Evolutionary conservation across 2,329 filamentous ascomycete genomes (phyloP), one percentile per base, ranked within the genome.

Genomic region (Pseudomassariella vexata): DNA sequence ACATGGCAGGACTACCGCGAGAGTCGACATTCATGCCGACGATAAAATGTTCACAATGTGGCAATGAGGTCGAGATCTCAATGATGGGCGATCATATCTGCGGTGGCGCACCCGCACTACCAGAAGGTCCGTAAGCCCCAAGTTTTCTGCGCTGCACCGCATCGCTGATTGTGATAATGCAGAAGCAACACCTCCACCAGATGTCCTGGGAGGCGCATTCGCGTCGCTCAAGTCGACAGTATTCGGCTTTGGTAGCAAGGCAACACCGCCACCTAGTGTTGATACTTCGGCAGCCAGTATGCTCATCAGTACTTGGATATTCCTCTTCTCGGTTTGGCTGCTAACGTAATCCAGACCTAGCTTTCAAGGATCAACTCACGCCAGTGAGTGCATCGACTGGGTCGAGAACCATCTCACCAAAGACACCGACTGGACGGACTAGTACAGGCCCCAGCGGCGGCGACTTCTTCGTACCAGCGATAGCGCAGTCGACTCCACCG

Each of bases 61-160:
- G 78, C 24, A 59, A 66, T 24, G 76, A 89, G 49, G 85, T 95
- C 38, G 82, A 89, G 52, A 92, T 95, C 46, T 82, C 83, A 24
- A 67, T 80, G 56, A 84, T 95, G 81, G 86, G 85, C 40, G 86
- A 94, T 40, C 88, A 95, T 64, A 56, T 85, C 39, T 95, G 88
- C 57, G 57, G 57, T 27, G 62, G 57, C 37, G 38, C 57, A 35
- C 52, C 62, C 38, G 52, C 65, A n/a, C n/a, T n/a, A 59, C 62
- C 63, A 49, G 70, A 72, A 49, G 55, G 73, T 55, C 40, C 23
- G 53, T 50, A 21, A 30, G 32, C n/a, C 38, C 31, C 24, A 6
- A 12, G 19, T 20, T 14, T 30, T 15, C 21, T 17, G 9, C 12
- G 9, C 24, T 14, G 32, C 24, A 24, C n/a, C 12, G 12, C 19